A percentile compares a stretch with the other conserved stretches of the same genome.
Conservation (phyloP, 2,329 filamentous ascomycete species). For the Claviceps sp. region DNA sequence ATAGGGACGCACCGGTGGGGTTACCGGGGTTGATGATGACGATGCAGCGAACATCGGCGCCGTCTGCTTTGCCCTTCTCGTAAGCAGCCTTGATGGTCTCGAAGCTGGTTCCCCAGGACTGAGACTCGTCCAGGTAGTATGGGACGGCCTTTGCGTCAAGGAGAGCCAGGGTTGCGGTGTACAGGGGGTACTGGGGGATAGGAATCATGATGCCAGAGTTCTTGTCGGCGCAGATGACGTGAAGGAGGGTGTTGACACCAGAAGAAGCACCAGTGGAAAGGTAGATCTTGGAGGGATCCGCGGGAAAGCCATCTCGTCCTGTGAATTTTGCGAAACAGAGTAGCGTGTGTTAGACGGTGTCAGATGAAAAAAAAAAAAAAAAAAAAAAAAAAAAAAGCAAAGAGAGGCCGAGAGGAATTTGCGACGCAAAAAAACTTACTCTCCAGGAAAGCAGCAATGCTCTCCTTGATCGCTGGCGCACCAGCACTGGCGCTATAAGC, state of each 20-base stretch:
- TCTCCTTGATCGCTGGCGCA: conserved; percentile 72
- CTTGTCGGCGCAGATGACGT: conserved; percentile 69
- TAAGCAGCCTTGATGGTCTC: conserved; percentile 62
- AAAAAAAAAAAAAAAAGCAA: not conserved
- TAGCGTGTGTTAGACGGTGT: not conserved
- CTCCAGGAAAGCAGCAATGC: conserved; percentile 86
- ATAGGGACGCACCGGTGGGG: conserved; percentile 80
- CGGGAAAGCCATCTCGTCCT: conserved; percentile 79
- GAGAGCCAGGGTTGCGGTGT: conserved; percentile 81
- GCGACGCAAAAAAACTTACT: conserved; percentile 33
- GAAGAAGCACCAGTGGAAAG: conserved; percentile 84
- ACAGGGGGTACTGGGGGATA: conserved; percentile 95
- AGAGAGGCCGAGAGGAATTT: too few relatives aligned
- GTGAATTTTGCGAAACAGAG: conserved; percentile 3
- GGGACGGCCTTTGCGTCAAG: conserved; percentile 80
- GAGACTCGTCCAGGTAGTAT: conserved; percentile 81
- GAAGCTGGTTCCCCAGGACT: conserved; percentile 79
- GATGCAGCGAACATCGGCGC: conserved; percentile 79
- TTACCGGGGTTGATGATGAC: conserved; percentile 98
- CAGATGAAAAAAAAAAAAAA: conserved; percentile 1
- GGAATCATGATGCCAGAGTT: conserved; percentile 79
- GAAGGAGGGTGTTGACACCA: conserved; percentile 85
- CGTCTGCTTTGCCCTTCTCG: conserved; percentile 59
- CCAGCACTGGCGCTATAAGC: conserved; percentile 94
- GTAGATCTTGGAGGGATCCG: conserved; percentile 72